Evolutionary conservation across 164 flowering plant species (phyloP).

Genomic region (Stephania yunnanensis): DNA sequence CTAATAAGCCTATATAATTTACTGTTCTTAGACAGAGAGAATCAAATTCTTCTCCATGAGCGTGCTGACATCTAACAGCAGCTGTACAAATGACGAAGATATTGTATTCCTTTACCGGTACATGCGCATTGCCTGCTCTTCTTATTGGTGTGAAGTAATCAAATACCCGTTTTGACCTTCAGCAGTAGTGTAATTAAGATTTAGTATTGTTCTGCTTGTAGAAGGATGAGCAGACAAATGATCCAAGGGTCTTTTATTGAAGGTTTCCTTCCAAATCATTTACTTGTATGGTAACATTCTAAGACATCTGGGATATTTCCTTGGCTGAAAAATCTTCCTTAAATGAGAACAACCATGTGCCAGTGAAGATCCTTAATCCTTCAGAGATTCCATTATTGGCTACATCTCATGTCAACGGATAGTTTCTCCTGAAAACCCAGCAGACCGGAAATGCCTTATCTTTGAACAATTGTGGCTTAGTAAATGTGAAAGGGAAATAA

Average conservation of each 20-base stretch:
- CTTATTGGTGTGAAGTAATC: not conserved
- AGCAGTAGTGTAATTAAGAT: no score
- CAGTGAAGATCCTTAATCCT: no score
- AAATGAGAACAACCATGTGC: no score
- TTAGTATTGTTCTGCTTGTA: no score
- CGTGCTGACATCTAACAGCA: conserved; percentile 69
- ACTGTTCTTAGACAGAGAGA: conserved; percentile 52
- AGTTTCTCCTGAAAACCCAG: not conserved
- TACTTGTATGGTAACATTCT: not conserved
- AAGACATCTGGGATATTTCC: not conserved
- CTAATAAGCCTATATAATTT: conserved; percentile 4
- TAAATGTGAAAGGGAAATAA: no score
- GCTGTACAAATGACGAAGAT: conserved; percentile 48
- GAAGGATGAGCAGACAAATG: no score
- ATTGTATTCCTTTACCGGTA: conserved; percentile 87
- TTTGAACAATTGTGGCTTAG: not conserved
- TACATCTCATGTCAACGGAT: not conserved
- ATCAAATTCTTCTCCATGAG: conserved; percentile 86
- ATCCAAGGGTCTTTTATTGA: not conserved
- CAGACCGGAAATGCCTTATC: not conserved
- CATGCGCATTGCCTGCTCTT: not conserved
- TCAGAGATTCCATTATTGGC: not conserved
- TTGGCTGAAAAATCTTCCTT: not conserved
- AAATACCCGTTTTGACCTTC: not conserved
- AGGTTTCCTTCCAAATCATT: not conserved